These are phyloP conservation scores for Globisporangium nagaii DNA, from an alignment of 352 stramenopile species.

Conservation along the genomic window DNA sequence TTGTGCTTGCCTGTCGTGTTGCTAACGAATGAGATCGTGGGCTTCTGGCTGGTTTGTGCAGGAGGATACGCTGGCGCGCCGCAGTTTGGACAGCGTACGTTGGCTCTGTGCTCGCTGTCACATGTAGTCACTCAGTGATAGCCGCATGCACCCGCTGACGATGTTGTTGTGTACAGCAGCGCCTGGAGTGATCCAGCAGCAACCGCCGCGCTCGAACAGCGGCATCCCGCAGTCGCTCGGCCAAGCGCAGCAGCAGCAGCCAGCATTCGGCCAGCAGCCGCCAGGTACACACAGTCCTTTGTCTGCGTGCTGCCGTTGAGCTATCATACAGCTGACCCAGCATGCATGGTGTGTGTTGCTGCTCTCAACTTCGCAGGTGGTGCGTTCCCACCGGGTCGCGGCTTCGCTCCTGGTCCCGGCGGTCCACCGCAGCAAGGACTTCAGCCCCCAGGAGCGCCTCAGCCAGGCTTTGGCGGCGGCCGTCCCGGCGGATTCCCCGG, in stretches of 20 bases:
- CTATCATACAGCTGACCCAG: no score
- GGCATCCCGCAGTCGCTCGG: constrained; percentile 8
- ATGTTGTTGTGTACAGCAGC: no score
- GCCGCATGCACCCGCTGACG: no score
- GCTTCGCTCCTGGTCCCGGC: constrained; percentile 7
- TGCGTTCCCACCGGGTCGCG: constrained; percentile 8
- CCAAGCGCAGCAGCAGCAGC: constrained; percentile 2
- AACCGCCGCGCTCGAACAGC: constrained; percentile 28
- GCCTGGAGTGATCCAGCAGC: constrained; percentile 21
- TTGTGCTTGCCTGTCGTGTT: neutral
- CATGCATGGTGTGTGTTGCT: no score
- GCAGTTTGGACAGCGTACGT: constrained; percentile 14
- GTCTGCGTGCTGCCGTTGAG: no score
- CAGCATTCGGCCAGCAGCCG: constrained; percentile 5
- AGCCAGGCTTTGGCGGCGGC: constrained; percentile 6
- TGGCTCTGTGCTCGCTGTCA: neutral
- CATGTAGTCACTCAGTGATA: no score
- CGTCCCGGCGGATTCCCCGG: constrained; percentile 18
- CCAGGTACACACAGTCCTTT: no score
- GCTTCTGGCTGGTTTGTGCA: neutral
- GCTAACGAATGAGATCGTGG: neutral
- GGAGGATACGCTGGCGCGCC: constrained; percentile 8
- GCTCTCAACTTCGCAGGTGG: neutral
- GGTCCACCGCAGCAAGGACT: constrained; percentile 6
- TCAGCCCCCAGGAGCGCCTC: constrained; percentile 10